Conservation (phyloP, 306 rosid species). For the Fagus sylvatica region DNA sequence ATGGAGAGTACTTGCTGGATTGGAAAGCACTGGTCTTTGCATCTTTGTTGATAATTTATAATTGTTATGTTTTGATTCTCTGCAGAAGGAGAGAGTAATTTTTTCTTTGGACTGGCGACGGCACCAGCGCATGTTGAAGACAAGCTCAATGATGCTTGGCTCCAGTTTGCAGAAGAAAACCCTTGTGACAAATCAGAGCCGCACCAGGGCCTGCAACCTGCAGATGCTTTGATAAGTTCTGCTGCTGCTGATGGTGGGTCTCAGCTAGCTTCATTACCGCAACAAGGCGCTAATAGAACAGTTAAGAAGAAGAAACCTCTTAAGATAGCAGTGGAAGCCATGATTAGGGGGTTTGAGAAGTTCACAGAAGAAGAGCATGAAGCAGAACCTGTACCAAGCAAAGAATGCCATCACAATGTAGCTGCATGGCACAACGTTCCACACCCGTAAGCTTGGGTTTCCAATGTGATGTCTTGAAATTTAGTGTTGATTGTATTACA, state of each 20-base stretch:
- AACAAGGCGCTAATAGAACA: not conserved
- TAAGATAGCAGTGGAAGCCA: conserved; percentile 89
- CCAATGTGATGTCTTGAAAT: not conserved
- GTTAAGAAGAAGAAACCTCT: conserved; percentile 59
- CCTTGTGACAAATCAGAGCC: conserved; percentile 36
- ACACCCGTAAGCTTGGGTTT: conserved; percentile 62
- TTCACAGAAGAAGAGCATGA: conserved; percentile 48
- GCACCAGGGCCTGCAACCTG: conserved; percentile 36
- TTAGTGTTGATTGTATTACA: conserved; percentile 6
- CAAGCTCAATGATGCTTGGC: conserved; percentile 88
- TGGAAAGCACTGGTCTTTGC: not conserved
- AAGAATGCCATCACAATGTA: conserved; percentile 59
- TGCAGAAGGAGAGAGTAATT: conserved; percentile 62
- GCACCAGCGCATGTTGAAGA: conserved; percentile 99
- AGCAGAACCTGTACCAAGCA: conserved; percentile 29
- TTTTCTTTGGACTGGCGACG: conserved; percentile 92
- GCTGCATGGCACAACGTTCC: conserved; percentile 97
- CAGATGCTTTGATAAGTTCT: conserved; percentile 63
- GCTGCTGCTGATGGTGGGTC: conserved; percentile 83
- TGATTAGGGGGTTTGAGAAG: conserved; percentile 80
- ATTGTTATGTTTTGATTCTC: not conserved
- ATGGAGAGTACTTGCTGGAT: conserved; percentile 3
- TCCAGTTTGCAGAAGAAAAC: conserved; percentile 74
- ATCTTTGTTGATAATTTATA: not conserved
- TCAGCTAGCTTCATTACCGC: conserved; percentile 44